Percentiles rank a stretch among this genome's conserved stretches.
These are phyloP conservation scores for Allium cepa DNA, from an alignment of 106 monocot genomes.

Conservation along the genomic window DNA sequence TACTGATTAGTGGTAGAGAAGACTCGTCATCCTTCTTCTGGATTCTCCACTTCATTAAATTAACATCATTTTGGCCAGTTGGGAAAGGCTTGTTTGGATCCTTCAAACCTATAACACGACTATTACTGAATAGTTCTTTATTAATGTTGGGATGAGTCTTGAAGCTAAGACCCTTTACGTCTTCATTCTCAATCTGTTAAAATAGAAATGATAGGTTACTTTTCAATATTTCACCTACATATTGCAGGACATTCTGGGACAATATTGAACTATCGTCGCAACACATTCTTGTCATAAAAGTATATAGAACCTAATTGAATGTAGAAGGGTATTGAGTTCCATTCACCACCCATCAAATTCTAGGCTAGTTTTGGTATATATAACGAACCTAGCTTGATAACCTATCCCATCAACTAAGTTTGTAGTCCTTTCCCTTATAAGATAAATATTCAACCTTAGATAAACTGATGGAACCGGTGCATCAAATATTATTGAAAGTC, in stretches of 20 bases:
- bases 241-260: background rate
- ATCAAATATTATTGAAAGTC: too few species aligned
- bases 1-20: conserved; percentile 84
- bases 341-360: too few species aligned
- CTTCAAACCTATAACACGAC: conserved; percentile 74
- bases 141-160: conserved; percentile 98
- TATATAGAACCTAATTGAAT: too few species aligned
- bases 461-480: too few species aligned
- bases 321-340: too few species aligned
- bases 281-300: background rate
- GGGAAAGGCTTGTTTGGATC: conserved; percentile 95
- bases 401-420: too few species aligned
- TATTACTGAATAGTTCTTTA: conserved; percentile 86
- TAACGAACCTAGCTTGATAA: too few species aligned
- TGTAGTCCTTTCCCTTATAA: too few species aligned
- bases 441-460: too few species aligned
- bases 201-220: background rate
- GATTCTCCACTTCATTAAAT: conserved; percentile 96
- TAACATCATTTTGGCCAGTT: conserved; percentile 86
- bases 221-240: background rate
- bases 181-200: conserved; percentile 78
- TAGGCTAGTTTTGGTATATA: too few species aligned
- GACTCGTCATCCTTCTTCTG: conserved; percentile 77
- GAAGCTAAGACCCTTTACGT: conserved; percentile 74
- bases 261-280: background rate